These are phyloP conservation scores for Trichomonascaceae sp. DNA, from an alignment of 1,139 yeast genomes.

Conservation along the genomic window DNA sequence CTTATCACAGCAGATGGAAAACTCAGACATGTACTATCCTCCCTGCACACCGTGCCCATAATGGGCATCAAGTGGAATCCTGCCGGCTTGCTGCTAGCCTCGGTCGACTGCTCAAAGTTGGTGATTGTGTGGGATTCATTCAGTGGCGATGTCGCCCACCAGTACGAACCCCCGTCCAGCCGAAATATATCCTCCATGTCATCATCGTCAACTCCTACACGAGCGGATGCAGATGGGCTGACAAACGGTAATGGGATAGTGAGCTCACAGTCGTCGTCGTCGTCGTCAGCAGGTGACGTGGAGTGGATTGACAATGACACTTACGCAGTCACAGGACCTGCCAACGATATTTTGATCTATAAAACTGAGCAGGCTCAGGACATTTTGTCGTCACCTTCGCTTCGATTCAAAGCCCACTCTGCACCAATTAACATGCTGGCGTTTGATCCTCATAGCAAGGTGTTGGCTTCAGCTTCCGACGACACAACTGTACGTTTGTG, in stretches of 20 bases:
- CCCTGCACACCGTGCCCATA: constrained; percentile 42
- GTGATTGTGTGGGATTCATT: constrained; percentile 43
- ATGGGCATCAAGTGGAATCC: constrained; percentile 39
- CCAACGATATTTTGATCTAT: constrained; percentile 45
- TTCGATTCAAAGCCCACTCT: constrained; percentile 57
- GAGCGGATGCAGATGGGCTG: constrained; percentile 5
- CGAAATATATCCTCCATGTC: not conserved
- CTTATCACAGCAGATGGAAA: constrained; percentile 23
- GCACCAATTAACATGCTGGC: constrained; percentile 43
- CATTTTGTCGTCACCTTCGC: too few species aligned
- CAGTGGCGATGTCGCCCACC: constrained; percentile 36
- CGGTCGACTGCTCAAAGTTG: constrained; percentile 30
- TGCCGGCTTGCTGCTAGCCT: constrained; percentile 28
- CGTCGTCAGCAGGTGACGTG: constrained; percentile 28
- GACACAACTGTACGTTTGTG: constrained; percentile 63
- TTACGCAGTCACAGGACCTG: constrained; percentile 55
- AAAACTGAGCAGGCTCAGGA: constrained; percentile 36
- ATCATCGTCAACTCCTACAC: constrained; percentile 1
- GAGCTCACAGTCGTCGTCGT: not conserved
- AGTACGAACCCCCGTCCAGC: constrained; percentile 22
- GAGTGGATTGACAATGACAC: constrained; percentile 64
- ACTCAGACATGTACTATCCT: constrained; percentile 42
- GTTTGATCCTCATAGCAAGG: constrained; percentile 38
- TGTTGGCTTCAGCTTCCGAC: constrained; percentile 65
- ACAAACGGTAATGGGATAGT: constrained; percentile 1